Conservation (phyloP, 2,329 filamentous ascomycete species). For the Knufia fluminis region DNA sequence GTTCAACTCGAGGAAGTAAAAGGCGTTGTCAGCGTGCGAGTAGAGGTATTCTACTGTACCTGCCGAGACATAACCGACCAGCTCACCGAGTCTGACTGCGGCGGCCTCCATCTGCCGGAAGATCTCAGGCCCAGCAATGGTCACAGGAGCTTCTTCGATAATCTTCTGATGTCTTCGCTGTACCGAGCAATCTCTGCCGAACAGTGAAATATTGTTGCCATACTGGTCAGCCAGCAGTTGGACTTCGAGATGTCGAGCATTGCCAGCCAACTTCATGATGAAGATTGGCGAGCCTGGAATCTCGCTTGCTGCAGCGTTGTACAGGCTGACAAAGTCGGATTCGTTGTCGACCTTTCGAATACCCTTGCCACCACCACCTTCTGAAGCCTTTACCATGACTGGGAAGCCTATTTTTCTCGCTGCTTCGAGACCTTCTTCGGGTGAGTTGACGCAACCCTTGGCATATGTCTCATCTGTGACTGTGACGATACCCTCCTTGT, state of each 20-base stretch:
- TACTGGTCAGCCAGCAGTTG: conserved; percentile 97
- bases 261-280: conserved; percentile 98
- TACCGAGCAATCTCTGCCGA: conserved; percentile 96
- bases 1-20: conserved; percentile 98
- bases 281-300: conserved; percentile 98
- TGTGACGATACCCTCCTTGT: conserved; percentile 79
- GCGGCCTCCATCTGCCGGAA: conserved; percentile 97
- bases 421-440: conserved; percentile 78
- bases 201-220: conserved; percentile 98
- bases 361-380: conserved; percentile 97
- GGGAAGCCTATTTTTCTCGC: conserved; percentile 92
- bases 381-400: conserved; percentile 99
- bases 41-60: conserved; percentile 99
- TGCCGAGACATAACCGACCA: conserved; percentile 96
- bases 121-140: conserved; percentile 78
- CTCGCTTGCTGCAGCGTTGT: conserved; percentile 93
- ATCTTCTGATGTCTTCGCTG: conserved; percentile 99
- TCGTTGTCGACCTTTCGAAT: conserved; percentile 89
- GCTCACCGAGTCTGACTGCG: conserved; percentile 81
- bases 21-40: conserved; percentile 94
- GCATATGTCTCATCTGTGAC: conserved; percentile 77
- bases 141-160: conserved; percentile 97
- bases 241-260: conserved; percentile 92
- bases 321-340: conserved; percentile 74
- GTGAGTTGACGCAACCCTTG: conserved; percentile 82